A percentile compares a stretch with the other conserved stretches of the same genome.
Conservation (phyloP, 352 stramenopile genomes). For the Globisporangium orthogonon region DNA sequence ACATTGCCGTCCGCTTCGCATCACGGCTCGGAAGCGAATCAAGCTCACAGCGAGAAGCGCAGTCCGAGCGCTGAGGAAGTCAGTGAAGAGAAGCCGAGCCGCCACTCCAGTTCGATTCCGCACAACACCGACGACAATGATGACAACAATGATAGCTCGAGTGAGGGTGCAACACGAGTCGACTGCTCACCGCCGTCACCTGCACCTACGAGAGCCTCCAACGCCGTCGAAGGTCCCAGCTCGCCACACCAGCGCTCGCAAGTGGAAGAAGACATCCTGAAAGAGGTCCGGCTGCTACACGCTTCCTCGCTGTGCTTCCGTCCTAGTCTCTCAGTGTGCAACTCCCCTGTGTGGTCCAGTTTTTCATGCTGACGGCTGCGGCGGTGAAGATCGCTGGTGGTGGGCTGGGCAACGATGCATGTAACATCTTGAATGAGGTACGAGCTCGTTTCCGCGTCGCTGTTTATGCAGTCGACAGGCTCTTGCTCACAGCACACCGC, state of each 20-base stretch:
- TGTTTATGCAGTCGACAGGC: too few relatives aligned
- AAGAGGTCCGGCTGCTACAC: slow-evolving; percentile 27
- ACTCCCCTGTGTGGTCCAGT: slow-evolving; percentile 27
- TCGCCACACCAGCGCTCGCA: slow-evolving; percentile 4
- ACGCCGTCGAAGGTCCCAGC: not conserved
- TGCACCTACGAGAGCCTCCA: slow-evolving; percentile 1
- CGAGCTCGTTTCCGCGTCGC: too few relatives aligned
- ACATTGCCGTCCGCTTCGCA: not conserved
- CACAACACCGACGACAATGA: not conserved
- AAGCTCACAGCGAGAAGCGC: not conserved
- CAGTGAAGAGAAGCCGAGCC: not conserved
- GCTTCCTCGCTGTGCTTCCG: slow-evolving; percentile 14
- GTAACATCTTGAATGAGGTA: slow-evolving; percentile 56
- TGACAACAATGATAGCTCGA: slow-evolving; percentile 1
- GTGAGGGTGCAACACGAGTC: not conserved
- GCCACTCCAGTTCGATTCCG: not conserved
- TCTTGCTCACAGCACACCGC: not conserved
- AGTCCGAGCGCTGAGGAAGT: not conserved
- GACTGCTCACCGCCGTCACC: not conserved
- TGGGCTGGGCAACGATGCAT: slow-evolving; percentile 42
- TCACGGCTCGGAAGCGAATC: not conserved
- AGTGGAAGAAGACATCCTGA: slow-evolving; percentile 28
- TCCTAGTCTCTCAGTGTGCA: slow-evolving; percentile 29
- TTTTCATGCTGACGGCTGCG: slow-evolving; percentile 53
- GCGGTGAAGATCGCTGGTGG: slow-evolving; percentile 48